Conservation (phyloP, 805 yeast genomes). For the Wickerhamomyces subpelliculosus region DNA sequence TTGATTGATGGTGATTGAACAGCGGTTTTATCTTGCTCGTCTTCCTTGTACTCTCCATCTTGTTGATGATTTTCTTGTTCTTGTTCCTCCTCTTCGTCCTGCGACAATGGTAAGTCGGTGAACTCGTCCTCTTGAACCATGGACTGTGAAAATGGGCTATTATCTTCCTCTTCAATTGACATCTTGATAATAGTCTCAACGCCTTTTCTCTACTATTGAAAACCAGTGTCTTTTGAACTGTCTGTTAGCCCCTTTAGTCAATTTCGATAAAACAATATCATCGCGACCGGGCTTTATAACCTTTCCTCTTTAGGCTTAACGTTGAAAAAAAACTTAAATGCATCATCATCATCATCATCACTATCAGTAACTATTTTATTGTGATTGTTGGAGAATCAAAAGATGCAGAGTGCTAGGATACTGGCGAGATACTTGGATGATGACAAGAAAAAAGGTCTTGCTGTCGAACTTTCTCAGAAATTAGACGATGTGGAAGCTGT, state of each 20-base stretch:
- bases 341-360: too few species aligned
- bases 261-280: neutral
- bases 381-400: too few species aligned
- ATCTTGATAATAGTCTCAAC: constrained; percentile 3
- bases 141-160: constrained; percentile 18
- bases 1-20: too few species aligned
- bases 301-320: neutral
- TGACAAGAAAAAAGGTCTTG: constrained; percentile 1
- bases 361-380: too few species aligned
- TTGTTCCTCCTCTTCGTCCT: constrained; percentile 16
- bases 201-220: neutral
- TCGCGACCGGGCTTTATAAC: neutral
- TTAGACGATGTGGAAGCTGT: neutral
- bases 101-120: constrained; percentile 19
- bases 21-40: constrained; percentile 4
- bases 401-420: neutral
- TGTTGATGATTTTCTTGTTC: too few species aligned
- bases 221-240: too few species aligned
- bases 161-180: constrained; percentile 19
- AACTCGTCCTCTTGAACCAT: constrained; percentile 15
- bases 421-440: constrained; percentile 5
- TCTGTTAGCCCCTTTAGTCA: neutral
- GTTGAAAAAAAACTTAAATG: neutral
- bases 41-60: too few species aligned
- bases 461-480: constrained; percentile 1